A percentile compares a stretch with the other conserved stretches of the same genome.
Evolutionary conservation across 2,329 filamentous ascomycete genomes (phyloP).

Genomic region (Colletotrichum sp.): DNA sequence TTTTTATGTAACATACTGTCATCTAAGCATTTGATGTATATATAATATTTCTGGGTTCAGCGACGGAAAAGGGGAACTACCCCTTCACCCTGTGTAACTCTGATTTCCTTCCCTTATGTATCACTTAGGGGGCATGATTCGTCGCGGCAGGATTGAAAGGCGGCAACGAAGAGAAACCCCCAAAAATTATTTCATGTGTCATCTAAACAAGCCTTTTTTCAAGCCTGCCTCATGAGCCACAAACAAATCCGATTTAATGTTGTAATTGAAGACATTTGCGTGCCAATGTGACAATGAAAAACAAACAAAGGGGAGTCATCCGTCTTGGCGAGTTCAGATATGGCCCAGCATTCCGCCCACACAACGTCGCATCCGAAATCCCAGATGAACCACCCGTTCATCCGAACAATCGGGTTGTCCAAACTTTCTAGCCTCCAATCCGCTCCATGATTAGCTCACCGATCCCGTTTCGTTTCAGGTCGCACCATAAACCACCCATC

Average conservation of each 20-base stretch:
- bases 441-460: neutral
- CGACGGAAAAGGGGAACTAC: neutral
- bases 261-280: neutral
- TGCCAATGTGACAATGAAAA: neutral
- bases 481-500: neutral
- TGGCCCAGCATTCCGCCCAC: neutral
- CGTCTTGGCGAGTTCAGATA: neutral
- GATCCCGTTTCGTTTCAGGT: neutral
- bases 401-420: neutral
- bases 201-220: neutral
- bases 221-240: neutral
- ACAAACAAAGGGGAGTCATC: neutral
- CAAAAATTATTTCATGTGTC: constrained; percentile 1
- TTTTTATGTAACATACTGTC: constrained; percentile 1
- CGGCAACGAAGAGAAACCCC: neutral
- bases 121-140: neutral
- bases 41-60: neutral
- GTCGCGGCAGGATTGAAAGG: neutral
- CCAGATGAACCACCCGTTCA: neutral
- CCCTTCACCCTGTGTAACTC: neutral
- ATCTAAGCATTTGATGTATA: neutral
- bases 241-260: neutral
- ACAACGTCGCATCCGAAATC: neutral
- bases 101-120: neutral
- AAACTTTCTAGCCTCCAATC: neutral